Base-by-base conservation (phyloP, 345 rosid genomes). In the Abelmoschus esculentus region DNA sequence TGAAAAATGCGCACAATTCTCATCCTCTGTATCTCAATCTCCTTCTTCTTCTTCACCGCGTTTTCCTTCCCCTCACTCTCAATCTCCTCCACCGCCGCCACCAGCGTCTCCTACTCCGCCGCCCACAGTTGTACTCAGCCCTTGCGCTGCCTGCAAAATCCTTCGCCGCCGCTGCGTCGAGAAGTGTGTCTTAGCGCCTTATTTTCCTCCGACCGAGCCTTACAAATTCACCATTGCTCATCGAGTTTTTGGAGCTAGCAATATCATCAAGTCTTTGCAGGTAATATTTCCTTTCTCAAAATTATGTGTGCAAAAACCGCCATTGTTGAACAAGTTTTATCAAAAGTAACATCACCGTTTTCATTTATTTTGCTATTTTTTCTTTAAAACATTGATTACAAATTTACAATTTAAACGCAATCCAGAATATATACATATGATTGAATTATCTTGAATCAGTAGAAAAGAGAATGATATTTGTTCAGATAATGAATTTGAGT, bases 131-230 rank as follows among this genome's bases (percentile, higher is more conserved):
- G 80, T 86, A 56, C 38, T 83, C 6, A 86, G 87, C 77, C 93
- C 93, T 5, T 88, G 93, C 54, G 93, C 93, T 9, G 93, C 93
- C 66, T 88, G 93, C 83, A 88, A 83, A 77, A 84, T 88, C 75
- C 93, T 88, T 38, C 86, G 93, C 65, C 85, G 93, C 73, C 71
- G 89, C 49, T 88, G 93, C 67, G 82, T 74, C 0, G 89, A 86
- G 3, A 88, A 86, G 58, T 88, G 93, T 58, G 79, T 86, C 34
- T 64, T 88, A 5, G 93, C 93, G n/a, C 90, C 93, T n/a, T 88
- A 86, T 69, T 88, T 88, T 55, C 93, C 93, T n/a, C 93, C 93
- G 17, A 83, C 86, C 8, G 90, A 86, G 34, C 89, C 90, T 1
- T 75, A 73, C 18, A 88, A 88, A 82, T 88, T 88, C 83, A 78